Conservation (phyloP, 495 filamentous ascomycete genomes). For the Copromyces sp. region DNA sequence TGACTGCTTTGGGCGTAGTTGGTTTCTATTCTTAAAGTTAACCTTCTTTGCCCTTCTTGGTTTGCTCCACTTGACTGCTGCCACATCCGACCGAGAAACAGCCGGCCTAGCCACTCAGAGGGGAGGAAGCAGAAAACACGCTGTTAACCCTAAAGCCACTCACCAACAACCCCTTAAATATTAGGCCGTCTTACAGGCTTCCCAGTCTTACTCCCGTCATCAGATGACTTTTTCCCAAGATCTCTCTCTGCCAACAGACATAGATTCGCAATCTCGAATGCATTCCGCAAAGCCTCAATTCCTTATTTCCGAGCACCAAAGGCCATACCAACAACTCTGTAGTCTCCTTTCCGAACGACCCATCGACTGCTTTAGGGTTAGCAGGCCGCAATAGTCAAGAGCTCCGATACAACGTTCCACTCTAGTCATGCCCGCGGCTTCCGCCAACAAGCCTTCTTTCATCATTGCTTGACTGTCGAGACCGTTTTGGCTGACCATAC, state of each 20-base stretch:
- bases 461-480: not conserved
- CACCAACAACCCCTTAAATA: not conserved
- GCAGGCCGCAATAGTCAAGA: not conserved
- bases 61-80: conserved; percentile 1
- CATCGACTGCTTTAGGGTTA: not conserved
- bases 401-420: not conserved
- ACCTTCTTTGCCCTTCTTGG: conserved; percentile 12
- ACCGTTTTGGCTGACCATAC: not conserved
- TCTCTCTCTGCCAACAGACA: not conserved
- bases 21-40: conserved; percentile 26
- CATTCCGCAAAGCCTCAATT: not conserved
- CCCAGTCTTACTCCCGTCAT: not conserved
- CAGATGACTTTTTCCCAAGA: not conserved
- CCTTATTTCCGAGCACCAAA: not conserved
- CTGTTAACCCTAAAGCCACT: not conserved
- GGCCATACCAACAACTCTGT: not conserved
- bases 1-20: conserved; percentile 8
- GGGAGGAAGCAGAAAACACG: not conserved
- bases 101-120: conserved; percentile 4
- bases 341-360: not conserved
- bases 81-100: conserved; percentile 6
- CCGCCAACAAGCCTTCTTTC: not conserved
- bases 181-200: not conserved
- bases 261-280: not conserved
- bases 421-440: not conserved